Evolutionary conservation across 192 early-diverging fungal genomes (phyloP), one percentile per base, ranked within the genome.

Genomic region (Backusella tuberculispora): DNA sequence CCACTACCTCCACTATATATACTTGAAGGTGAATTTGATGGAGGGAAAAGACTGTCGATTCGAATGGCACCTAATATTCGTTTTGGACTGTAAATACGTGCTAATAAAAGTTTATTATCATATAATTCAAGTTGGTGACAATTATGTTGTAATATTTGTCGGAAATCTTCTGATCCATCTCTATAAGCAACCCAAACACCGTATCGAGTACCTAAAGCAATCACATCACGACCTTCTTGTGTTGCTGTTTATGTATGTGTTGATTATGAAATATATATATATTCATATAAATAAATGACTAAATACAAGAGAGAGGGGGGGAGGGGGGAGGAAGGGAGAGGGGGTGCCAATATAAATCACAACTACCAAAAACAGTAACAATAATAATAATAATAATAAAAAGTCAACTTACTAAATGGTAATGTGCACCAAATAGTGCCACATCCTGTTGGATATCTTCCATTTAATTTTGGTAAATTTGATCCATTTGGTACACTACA

Each of bases 151-250:
- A 72, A 21, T 8, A 63, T 41, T 12, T 60, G 40, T 14, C 38
- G 24, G 14, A 72, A 72, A 5, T 41, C 48, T 21, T 45, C 71
- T 24, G 71, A 60, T 10, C 42, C 53, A 72, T 72, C 56, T 38
- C 40, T 21, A 29, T 48, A 53, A 2, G 69, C 76, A 46, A 72
- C 42, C 76, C 76, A 77, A 9, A 77, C 29, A 0, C 76, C 76
- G 34, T 77, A 29, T 24, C 71, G 69, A 5, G 76, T 72, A 14
- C 76, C 76, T 15, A 77, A 45, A 9, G 71, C 76, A 34, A 77
- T 71, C 44, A 21, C 66, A 0, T 67, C 66, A 42, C 66, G 37
- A 5, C 66, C 66, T 38, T 67, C 66, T 19, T 38, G 21, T 41
- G 66, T 67, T 42, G 66, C 66, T 67, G 17, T 66, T 66, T 53